These are phyloP conservation scores for Sclerotinia minor DNA, from an alignment of 2,329 filamentous ascomycete species.

Conservation along the genomic window DNA sequence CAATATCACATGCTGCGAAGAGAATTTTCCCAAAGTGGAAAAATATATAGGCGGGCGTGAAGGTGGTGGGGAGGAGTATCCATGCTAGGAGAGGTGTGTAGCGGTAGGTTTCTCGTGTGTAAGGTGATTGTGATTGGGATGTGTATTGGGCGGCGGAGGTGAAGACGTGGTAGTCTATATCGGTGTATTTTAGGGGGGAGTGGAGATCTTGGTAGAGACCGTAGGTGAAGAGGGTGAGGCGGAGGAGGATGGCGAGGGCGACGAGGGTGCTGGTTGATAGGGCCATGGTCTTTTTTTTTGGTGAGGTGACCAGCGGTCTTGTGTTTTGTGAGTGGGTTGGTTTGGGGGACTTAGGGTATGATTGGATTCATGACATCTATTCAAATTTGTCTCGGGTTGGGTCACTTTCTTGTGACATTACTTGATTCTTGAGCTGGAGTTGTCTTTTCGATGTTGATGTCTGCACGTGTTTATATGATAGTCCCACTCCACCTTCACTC, in stretches of 20 bases:
- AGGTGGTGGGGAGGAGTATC: conserved; percentile 80
- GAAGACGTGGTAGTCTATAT: conserved; percentile 98
- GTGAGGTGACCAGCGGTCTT: neutral
- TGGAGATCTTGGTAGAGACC: conserved; percentile 90
- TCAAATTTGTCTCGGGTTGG: neutral
- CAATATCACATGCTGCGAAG: conserved; percentile 79
- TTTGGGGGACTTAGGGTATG: neutral
- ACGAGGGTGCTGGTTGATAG: conserved; percentile 52
- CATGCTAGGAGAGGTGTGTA: conserved; percentile 94
- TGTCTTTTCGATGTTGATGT: neutral
- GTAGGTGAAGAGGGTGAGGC: conserved; percentile 75
- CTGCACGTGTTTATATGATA: conserved; percentile 17
- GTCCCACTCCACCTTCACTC: neutral
- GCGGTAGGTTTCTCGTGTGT: conserved; percentile 88
- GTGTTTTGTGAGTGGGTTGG: neutral
- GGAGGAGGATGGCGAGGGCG: conserved; percentile 61
- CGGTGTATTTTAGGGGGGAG: conserved; percentile 94
- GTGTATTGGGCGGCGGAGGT: conserved; percentile 86
- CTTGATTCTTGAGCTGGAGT: too few relatives aligned
- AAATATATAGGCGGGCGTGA: conserved; percentile 45
- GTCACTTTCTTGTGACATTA: neutral
- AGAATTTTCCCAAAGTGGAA: conserved; percentile 86
- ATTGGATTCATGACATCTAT: neutral
- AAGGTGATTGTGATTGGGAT: conserved; percentile 69
- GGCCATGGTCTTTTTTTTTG: conserved; percentile 6